Base-by-base conservation (phyloP, 2,329 filamentous ascomycete genomes). In the Colletotrichum tamarilloi region DNA sequence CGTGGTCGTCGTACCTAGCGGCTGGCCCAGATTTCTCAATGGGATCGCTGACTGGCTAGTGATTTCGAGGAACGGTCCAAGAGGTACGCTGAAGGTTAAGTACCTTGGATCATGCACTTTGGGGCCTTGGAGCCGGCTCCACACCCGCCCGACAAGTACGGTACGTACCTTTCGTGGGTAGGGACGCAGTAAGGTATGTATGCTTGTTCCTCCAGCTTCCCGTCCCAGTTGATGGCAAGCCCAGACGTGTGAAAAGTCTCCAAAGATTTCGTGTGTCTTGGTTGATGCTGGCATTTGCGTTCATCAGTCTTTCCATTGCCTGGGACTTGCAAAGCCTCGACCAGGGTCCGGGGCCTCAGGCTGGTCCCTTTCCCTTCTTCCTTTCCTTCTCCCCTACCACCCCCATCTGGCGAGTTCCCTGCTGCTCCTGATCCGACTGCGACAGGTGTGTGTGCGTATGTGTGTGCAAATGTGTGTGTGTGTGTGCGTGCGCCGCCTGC, bases 81-180 rank as follows among this genome's bases (percentile, higher is more conserved):
- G 55, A 70, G 67, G 67, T 65, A 73, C 70, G 66, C 71, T 62
- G 71, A 71, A 71, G 70, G 67, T 70, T 66, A 68, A 73, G 62
- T 73, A 65, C 55, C 67, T 71, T 71, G 67, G 67, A 60, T 70
- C 71, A 73, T 71, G 67, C 71, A 73, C 62, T 65, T 70, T 55
- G 66, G 42, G 38, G 38, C 38, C 38, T 42, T 42, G 38, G 38
- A 42, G 55, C 53, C 67, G 55, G 68, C 67, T 70, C 70, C 70
- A 73, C 71, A 65, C 56, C 49, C 62, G 67, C 64, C 71, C 67
- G 67, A 65, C 67, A 60, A 65, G 42, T 46, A 30, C 42, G 59
- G 58, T 72, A 72, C 69, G 69, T 72, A 72, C 49, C 59, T n/a
- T 35, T 35, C 35, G 14, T 8, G 24, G 24, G 24, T 63, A 28